phyloP scores from a whole-genome alignment of 108 stramenopile genomes.

The Licmophora abbreviata region DNA sequence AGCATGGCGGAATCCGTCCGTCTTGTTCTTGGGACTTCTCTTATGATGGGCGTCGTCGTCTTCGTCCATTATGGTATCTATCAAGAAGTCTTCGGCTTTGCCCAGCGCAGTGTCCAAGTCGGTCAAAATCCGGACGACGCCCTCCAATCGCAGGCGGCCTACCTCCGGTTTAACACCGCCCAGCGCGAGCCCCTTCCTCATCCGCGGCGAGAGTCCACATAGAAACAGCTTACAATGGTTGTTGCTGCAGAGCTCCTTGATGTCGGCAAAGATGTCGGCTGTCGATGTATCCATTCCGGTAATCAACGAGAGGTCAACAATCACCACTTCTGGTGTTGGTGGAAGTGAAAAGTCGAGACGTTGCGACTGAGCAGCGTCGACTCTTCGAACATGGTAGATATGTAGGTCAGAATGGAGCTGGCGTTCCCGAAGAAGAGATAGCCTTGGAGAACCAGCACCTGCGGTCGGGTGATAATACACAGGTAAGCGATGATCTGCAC shows the following conservation, averaged over 20 bases:
- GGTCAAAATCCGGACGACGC: constrained; percentile 31
- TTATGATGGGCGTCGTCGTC: constrained; percentile 7
- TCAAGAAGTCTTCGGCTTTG: constrained; percentile 55
- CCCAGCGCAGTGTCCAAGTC: constrained; percentile 52
- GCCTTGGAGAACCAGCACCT: constrained; percentile 63
- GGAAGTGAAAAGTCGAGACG: constrained; percentile 19
- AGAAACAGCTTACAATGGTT: constrained; percentile 49
- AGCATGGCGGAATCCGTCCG: constrained; percentile 42
- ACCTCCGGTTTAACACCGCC: constrained; percentile 45
- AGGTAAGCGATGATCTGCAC: no score
- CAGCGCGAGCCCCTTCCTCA: constrained; percentile 25
- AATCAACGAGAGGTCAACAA: constrained; percentile 54
- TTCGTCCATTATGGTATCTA: constrained; percentile 26
- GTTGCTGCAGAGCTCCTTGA: constrained; percentile 28
- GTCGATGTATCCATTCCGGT: constrained; percentile 65
- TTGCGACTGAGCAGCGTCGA: no score
- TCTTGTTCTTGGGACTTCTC: constrained; percentile 7
- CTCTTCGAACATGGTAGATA: constrained; percentile 71
- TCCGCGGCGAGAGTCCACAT: constrained; percentile 27
- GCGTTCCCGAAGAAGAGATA: constrained; percentile 84
- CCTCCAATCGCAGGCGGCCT: constrained; percentile 12
- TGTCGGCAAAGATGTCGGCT: constrained; percentile 57
- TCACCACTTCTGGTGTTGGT: constrained; percentile 49
- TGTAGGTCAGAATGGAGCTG: constrained; percentile 42
- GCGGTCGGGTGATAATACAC: no score